Evolutionary conservation across 1,284 basidiomycete genomes (phyloP), one percentile per base, ranked within the genome.

Genomic region (Boletellus sp.): DNA sequence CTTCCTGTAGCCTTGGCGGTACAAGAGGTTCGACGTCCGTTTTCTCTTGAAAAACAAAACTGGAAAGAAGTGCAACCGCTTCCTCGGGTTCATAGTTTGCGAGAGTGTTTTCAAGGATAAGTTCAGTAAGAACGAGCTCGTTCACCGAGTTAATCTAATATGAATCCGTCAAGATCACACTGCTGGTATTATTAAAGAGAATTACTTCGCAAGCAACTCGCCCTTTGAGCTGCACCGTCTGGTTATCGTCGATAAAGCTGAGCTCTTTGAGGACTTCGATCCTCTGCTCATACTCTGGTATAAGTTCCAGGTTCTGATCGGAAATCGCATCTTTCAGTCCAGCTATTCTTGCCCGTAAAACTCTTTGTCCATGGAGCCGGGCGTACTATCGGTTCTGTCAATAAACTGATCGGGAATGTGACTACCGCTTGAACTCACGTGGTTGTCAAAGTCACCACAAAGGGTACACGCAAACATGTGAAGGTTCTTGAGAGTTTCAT

Each of bases 21-120:
- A 98, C 77, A 6, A 77, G 69, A 14, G 94, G 94, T 57, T 94
- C 87, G 6, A 82, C 74, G 16, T 94, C 91, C 10, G 92, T 93
- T 73, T 97, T 98, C 61, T 99, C 96, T 64, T 97, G 94, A 68
- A 98, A 98, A 23, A 99, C 84, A 62, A 99, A 98, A 59, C 90
- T 89, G 5, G 94, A 97, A 2, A 99, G 77, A 25, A 99, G 77
- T 1, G 96, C 95, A n/a, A 97, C 95, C 34, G 94, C 91, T 69
- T 99, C 95, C 67, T 94, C 92, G 0, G 96, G 91, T 41, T 92
- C 90, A 66, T 92, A 98, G 16, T 76, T 74, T 4, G 91, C 90
- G 14, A 99, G 77, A 4, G 88, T 87, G 62, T 99, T 99, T 63
- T 99, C 96, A 42, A 99, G 77, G 47, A 99, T 96, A 27, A 99